Evolutionary conservation across 768 basidiomycete genomes (phyloP), one percentile per base, ranked within the genome.

Genomic region (Asterophora parasitica): DNA sequence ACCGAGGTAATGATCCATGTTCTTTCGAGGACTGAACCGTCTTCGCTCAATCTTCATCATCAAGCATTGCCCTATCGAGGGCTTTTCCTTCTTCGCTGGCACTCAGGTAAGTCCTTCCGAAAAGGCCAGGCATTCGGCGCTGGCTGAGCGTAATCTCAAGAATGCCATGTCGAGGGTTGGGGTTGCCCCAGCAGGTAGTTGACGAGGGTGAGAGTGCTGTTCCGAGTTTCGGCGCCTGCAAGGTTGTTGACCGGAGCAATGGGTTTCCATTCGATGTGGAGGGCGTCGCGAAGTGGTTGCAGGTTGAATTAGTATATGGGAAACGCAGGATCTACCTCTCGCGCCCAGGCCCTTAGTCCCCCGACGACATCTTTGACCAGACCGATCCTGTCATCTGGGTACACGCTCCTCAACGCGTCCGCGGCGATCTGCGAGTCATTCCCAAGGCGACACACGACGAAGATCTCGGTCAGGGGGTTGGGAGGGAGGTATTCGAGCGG

Each of bases 381-480:
- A 4, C 50, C 41, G 5, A 60, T 50, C 2, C 43, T 58, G 11
- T 59, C 55, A 38, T 58, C 63, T 16, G 51, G 57, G 40, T 60
- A 57, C 7, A 66, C 69, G 13, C 58, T 59, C 47, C 76, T 64
- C 15, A 91, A 58, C 4, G 82, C 81, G 30, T 81, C 72, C 0
- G 82, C 92, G 26, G 93, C 95, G 15, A 90, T 77, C 62, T 92
- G 89, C 1, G 92, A 95, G 63, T 97, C 95, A 59, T 97, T 98
- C 4, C 95, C 94, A 16, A 92, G 71, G 26, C 91, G 77, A 65
- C 94, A 98, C 20, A 96, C 65, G 13, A 96, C 68, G 50, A 82
- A 82, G 5, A 70, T 69, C 7, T 70, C 63, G 8, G 54, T 61
- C 15, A 51, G 44, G 20, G 49, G 40, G 33, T 59, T 53, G 3